Percentiles rank a stretch among this genome's conserved stretches.
These are phyloP conservation scores for Hypholoma fasciculare DNA, from an alignment of 768 basidiomycete species.

Conservation along the genomic window DNA sequence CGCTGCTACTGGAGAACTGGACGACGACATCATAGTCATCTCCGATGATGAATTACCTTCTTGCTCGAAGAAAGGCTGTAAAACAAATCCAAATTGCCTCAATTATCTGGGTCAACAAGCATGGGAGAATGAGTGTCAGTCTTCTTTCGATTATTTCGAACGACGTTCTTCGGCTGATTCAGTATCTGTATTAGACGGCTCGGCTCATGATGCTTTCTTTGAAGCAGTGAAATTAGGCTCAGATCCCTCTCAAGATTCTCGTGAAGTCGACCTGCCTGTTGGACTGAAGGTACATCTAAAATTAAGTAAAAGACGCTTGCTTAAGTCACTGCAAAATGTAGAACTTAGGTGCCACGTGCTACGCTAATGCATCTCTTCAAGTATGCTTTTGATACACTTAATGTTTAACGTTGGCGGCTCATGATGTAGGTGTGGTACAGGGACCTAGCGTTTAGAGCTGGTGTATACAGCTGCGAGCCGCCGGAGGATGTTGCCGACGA, in stretches of 20 bases:
- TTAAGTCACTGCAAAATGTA: constrained; percentile 23
- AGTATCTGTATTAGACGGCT: background rate
- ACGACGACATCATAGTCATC: constrained; percentile 67
- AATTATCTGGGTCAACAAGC: constrained; percentile 84
- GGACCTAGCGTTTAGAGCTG: constrained; percentile 76
- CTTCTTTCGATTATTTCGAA: constrained; percentile 8
- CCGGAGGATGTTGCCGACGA: constrained; percentile 44
- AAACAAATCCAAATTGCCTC: constrained; percentile 78
- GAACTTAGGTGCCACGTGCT: constrained; percentile 98
- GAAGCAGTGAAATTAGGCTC: constrained; percentile 51
- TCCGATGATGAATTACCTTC: constrained; percentile 61
- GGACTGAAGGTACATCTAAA: constrained; percentile 63
- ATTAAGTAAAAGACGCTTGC: background rate
- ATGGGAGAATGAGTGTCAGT: constrained; percentile 70
- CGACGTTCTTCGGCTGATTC: constrained; percentile 8
- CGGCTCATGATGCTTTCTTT: constrained; percentile 48
- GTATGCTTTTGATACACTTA: constrained; percentile 33
- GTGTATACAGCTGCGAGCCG: constrained; percentile 78
- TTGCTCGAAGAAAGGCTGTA: constrained; percentile 69
- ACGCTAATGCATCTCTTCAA: constrained; percentile 94
- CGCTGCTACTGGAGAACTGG: constrained; percentile 40
- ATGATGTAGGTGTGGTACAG: constrained; percentile 84
- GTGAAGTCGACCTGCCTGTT: constrained; percentile 62
- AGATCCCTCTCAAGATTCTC: constrained; percentile 51
- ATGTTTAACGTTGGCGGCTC: background rate